Evolutionary conservation across 140 eudicot genomes (phyloP).

Genomic region (Oenanthe javanica): DNA sequence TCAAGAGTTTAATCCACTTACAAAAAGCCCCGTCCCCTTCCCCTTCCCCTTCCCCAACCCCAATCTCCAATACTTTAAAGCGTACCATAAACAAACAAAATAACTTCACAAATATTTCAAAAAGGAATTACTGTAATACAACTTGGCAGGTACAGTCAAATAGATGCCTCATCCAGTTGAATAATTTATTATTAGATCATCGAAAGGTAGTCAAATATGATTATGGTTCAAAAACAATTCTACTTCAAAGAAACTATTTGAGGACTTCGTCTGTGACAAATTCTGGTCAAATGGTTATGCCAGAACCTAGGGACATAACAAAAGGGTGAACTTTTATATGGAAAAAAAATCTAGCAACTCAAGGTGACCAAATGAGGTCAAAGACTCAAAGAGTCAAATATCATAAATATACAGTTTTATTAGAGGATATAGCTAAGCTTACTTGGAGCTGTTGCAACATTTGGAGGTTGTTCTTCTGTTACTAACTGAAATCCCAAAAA

Average conservation of each 20-base stretch:
- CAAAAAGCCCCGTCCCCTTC: not conserved
- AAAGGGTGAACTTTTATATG: not conserved
- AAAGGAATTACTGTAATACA: not conserved
- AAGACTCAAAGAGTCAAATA: not conserved
- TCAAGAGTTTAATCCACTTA: not conserved
- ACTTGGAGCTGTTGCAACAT: slow-evolving; percentile 46
- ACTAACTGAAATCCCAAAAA: slow-evolving; percentile 82
- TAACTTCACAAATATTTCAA: not conserved
- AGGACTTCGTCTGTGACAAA: not conserved
- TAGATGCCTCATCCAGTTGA: not conserved
- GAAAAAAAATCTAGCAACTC: not conserved
- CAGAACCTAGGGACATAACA: not conserved
- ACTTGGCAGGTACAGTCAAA: not conserved
- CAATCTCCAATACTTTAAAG: not conserved
- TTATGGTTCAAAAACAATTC: not conserved
- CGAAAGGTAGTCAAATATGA: not conserved
- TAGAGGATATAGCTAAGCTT: slow-evolving; percentile 19
- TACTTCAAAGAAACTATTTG: not conserved
- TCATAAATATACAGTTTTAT: not conserved
- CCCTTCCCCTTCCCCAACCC: too few species aligned
- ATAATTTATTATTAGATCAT: not conserved
- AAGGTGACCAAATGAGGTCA: not conserved
- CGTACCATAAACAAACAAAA: not conserved
- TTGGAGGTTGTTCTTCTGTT: slow-evolving; percentile 50
- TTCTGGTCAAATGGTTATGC: not conserved